Evolutionary conservation across 2,329 filamentous ascomycete genomes (phyloP).

Genomic region (Xylariaceae sp.): DNA sequence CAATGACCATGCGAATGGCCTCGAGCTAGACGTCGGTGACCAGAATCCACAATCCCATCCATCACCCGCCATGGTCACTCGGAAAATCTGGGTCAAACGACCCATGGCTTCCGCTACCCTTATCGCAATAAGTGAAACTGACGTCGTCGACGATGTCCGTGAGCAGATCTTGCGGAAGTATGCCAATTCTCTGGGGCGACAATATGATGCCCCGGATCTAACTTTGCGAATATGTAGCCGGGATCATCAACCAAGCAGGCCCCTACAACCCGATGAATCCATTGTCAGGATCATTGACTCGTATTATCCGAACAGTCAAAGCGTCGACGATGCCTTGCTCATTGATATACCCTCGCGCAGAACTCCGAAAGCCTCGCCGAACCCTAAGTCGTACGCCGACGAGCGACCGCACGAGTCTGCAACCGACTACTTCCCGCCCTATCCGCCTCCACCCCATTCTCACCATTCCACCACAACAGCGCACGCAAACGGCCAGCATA

Average conservation of each 20-base stretch:
- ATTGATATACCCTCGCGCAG: conserved; percentile 77
- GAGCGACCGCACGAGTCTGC: conserved; percentile 33
- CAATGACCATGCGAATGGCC: conserved; percentile 37
- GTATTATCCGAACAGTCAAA: conserved; percentile 82
- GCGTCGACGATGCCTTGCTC: conserved; percentile 79
- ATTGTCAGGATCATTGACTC: conserved; percentile 72
- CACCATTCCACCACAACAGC: conserved; percentile 28
- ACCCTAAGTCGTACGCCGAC: conserved; percentile 30
- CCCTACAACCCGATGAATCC: conserved; percentile 78
- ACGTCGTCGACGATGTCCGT: conserved; percentile 89
- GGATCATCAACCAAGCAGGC: conserved; percentile 59
- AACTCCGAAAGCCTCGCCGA: conserved; percentile 75
- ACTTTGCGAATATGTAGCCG: conserved; percentile 71
- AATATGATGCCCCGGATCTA: conserved; percentile 87
- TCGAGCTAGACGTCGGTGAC: conserved; percentile 35
- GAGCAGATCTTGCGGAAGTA: conserved; percentile 93
- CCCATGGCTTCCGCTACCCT: conserved; percentile 80
- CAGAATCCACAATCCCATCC: conserved; percentile 35
- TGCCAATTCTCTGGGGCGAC: conserved; percentile 81
- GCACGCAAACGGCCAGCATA: conserved; percentile 24
- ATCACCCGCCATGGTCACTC: conserved; percentile 51
- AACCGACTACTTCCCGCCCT: conserved; percentile 34
- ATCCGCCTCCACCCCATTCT: conserved; percentile 24
- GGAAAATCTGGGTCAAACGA: conserved; percentile 94
- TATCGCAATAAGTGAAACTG: conserved; percentile 78